A percentile compares a stretch with the other conserved stretches of the same genome.
Conservation (phyloP, 768 basidiomycete genomes). For the Pleurotus tuber-regium region DNA sequence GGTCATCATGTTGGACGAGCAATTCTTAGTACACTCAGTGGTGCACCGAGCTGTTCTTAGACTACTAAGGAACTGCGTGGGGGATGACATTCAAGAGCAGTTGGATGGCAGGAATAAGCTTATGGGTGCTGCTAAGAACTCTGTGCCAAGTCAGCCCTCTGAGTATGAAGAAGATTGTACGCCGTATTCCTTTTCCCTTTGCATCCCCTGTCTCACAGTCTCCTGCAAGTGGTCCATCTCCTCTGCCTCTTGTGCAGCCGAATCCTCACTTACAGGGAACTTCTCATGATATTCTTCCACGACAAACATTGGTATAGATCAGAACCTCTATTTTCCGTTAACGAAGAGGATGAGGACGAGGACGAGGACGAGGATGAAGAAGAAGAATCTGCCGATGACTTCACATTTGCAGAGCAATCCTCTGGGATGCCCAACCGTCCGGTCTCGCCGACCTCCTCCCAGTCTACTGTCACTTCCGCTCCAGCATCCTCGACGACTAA, state of each 20-base stretch:
- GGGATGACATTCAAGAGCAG: conserved; percentile 89
- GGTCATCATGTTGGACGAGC: conserved; percentile 88
- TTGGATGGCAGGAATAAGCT: conserved; percentile 71
- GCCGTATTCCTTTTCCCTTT: conserved; percentile 27
- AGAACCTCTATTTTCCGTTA: conserved; percentile 70
- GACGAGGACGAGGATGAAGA: conserved; percentile 49
- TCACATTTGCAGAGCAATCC: conserved; percentile 37
- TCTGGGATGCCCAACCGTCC: conserved; percentile 21
- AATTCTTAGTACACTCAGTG: conserved; percentile 88
- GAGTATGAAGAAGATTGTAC: conserved; percentile 87
- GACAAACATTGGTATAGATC: conserved; percentile 87
- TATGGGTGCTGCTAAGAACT: conserved; percentile 83
- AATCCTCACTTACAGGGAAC: conserved; percentile 83
- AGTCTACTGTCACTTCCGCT: conserved; percentile 52
- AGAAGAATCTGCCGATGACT: conserved; percentile 48
- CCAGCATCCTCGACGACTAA: conserved; percentile 41
- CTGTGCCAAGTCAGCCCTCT: conserved; percentile 67
- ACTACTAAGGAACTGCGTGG: conserved; percentile 82
- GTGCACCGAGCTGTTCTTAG: conserved; percentile 87
- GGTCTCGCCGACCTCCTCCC: conserved; percentile 62
- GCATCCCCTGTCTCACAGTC: not conserved
- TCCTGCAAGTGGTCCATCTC: conserved; percentile 75
- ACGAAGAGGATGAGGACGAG: conserved; percentile 72
- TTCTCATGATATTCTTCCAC: conserved; percentile 97
- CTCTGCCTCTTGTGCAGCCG: conserved; percentile 91